These are phyloP conservation scores for Dryas integrifolia DNA, from an alignment of 331 rosid species.

Conservation along the genomic window DNA sequence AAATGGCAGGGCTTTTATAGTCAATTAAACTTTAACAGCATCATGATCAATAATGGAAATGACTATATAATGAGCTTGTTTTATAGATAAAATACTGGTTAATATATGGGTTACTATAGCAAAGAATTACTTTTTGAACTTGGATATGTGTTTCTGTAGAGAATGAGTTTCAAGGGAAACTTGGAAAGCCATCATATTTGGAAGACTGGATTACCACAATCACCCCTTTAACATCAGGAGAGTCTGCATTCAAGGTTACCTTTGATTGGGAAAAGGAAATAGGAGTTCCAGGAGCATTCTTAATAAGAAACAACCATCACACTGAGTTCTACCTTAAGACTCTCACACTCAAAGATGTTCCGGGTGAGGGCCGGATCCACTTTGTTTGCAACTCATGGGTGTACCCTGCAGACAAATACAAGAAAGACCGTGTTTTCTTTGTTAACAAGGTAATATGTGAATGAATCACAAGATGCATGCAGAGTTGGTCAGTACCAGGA, in stretches of 20 bases:
- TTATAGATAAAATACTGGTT: no score
- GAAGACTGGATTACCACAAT: conserved; percentile 60
- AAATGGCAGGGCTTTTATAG: no score
- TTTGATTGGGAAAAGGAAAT: conserved; percentile 58
- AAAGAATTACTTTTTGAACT: no score
- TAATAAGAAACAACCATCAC: conserved; percentile 59
- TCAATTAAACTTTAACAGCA: no score
- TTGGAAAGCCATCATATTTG: conserved; percentile 58
- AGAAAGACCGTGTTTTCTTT: conserved; percentile 64
- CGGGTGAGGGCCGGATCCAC: conserved; percentile 50
- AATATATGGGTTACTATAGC: no score
- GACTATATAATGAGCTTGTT: no score
- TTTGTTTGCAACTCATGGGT: conserved; percentile 86
- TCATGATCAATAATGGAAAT: no score
- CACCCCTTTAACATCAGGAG: conserved; percentile 46
- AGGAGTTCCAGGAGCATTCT: conserved; percentile 64
- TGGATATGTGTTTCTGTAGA: no score
- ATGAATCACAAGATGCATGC: neutral
- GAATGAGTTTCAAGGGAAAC: conserved; percentile 45
- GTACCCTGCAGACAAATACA: conserved; percentile 52
- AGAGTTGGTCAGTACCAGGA: no score
- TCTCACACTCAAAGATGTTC: conserved; percentile 61
- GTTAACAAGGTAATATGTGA: conserved; percentile 49
- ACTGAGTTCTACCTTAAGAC: conserved; percentile 59
- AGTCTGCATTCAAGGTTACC: conserved; percentile 45